These are phyloP conservation scores for Suillus occidentalis DNA, from an alignment of 768 basidiomycete genomes.

Conservation along the genomic window DNA sequence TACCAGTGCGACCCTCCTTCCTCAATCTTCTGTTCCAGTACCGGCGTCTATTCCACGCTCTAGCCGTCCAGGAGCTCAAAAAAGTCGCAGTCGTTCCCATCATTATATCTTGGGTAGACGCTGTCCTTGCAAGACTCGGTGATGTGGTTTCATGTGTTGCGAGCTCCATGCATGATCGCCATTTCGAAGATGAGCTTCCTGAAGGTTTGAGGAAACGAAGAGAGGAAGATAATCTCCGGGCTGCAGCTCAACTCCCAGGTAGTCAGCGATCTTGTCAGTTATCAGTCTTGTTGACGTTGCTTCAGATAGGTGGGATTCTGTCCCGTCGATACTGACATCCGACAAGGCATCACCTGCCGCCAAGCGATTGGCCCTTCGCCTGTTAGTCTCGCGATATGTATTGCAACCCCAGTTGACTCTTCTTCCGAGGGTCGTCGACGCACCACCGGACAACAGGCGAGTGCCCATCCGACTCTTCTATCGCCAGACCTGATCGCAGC, in stretches of 20 bases:
- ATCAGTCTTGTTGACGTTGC: constrained; percentile 11
- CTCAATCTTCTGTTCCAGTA: constrained; percentile 49
- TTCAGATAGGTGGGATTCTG: constrained; percentile 54
- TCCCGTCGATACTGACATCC: constrained; percentile 48
- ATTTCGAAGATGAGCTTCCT: constrained; percentile 17
- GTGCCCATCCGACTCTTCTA: not conserved
- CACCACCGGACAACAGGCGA: not conserved
- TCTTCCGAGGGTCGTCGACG: not conserved
- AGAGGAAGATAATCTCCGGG: constrained; percentile 53
- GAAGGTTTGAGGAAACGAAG: constrained; percentile 39
- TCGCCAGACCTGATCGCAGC: not conserved
- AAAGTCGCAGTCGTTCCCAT: constrained; percentile 26
- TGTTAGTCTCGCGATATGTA: constrained; percentile 57
- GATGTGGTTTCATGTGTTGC: constrained; percentile 35
- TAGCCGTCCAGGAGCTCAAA: constrained; percentile 37
- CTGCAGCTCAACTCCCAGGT: constrained; percentile 73
- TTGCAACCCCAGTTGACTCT: constrained; percentile 43
- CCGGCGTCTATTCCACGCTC: constrained; percentile 46
- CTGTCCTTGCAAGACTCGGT: constrained; percentile 54
- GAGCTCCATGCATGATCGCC: constrained; percentile 19
- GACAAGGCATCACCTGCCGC: constrained; percentile 57
- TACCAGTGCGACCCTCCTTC: constrained; percentile 34
- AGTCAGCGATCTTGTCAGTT: constrained; percentile 1
- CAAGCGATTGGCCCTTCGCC: constrained; percentile 53
- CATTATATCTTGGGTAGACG: constrained; percentile 67